phyloP scores from a whole-genome alignment of 192 early-diverging fungal species.

The Lobosporangium transversale region DNA sequence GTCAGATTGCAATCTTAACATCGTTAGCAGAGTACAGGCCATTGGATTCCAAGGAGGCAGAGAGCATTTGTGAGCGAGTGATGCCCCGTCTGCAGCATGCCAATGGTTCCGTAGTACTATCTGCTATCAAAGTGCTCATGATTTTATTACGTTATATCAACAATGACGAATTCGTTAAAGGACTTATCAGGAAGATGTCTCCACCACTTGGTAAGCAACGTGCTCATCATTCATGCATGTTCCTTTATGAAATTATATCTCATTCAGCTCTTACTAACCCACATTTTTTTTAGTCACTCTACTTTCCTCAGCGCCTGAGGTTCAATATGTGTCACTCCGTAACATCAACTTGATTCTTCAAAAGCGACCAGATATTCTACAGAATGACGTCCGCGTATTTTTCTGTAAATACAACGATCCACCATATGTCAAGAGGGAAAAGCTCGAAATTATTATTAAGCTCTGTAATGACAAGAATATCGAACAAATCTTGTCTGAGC shows the following conservation, averaged over 20 bases:
- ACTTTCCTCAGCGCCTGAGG: constrained; percentile 86
- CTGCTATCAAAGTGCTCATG: constrained; percentile 88
- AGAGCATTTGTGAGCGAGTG: constrained; percentile 88
- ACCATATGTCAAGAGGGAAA: constrained; percentile 96
- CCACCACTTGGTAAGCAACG: constrained; percentile 85
- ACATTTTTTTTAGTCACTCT: constrained; percentile 79
- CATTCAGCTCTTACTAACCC: too few species aligned
- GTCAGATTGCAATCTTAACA: constrained; percentile 94
- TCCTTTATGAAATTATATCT: neutral
- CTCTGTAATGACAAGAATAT: constrained; percentile 88
- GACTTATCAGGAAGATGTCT: constrained; percentile 89
- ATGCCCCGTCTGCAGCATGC: constrained; percentile 94
- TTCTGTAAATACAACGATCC: constrained; percentile 99
- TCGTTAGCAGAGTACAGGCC: constrained; percentile 84
- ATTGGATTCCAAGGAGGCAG: constrained; percentile 83
- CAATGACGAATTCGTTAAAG: constrained; percentile 76
- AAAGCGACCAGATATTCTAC: constrained; percentile 84
- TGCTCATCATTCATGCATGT: too few species aligned
- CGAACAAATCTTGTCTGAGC: constrained; percentile 93
- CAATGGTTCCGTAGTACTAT: constrained; percentile 94
- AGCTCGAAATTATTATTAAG: constrained; percentile 93
- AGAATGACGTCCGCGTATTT: constrained; percentile 95
- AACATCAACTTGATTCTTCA: constrained; percentile 98
- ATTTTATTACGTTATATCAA: constrained; percentile 74
- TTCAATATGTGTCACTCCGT: constrained; percentile 96